phyloP scores from a whole-genome alignment of 2,329 filamentous ascomycete species.

The Nigrograna mackinnonii region DNA sequence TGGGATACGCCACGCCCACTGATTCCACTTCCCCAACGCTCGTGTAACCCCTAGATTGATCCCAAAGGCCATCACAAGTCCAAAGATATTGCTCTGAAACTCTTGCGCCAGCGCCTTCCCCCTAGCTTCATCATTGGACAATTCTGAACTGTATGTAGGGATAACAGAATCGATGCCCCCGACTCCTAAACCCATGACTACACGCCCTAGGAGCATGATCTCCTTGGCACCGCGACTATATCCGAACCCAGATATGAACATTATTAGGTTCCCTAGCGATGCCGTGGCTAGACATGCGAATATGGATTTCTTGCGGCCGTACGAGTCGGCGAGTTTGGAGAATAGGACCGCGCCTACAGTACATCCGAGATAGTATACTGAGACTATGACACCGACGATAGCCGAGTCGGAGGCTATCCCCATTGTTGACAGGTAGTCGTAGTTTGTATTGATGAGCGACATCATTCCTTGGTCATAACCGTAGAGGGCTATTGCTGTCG shows the following conservation, averaged over 20 bases:
- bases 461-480: constrained; percentile 57
- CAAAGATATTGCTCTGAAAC: constrained; percentile 68
- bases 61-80: constrained; percentile 63
- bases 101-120: constrained; percentile 65
- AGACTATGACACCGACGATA: constrained; percentile 63
- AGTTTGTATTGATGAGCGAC: constrained; percentile 58
- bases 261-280: constrained; percentile 61
- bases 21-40: constrained; percentile 56
- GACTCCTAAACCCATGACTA: constrained; percentile 61
- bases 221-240: constrained; percentile 45
- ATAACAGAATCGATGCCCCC: constrained; percentile 65
- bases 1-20: constrained; percentile 66
- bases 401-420: constrained; percentile 54
- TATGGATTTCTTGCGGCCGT: constrained; percentile 59
- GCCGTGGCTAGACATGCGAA: constrained; percentile 59
- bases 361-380: constrained; percentile 65
- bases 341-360: constrained; percentile 61
- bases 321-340: constrained; percentile 57
- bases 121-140: constrained; percentile 59
- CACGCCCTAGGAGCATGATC: constrained; percentile 54
- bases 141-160: constrained; percentile 62
- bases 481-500: constrained; percentile 59
- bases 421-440: constrained; percentile 62
- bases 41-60: constrained; percentile 62
- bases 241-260: constrained; percentile 61